phyloP scores from a whole-genome alignment of 345 rosid genomes.

The Citrus mangshanensis region DNA sequence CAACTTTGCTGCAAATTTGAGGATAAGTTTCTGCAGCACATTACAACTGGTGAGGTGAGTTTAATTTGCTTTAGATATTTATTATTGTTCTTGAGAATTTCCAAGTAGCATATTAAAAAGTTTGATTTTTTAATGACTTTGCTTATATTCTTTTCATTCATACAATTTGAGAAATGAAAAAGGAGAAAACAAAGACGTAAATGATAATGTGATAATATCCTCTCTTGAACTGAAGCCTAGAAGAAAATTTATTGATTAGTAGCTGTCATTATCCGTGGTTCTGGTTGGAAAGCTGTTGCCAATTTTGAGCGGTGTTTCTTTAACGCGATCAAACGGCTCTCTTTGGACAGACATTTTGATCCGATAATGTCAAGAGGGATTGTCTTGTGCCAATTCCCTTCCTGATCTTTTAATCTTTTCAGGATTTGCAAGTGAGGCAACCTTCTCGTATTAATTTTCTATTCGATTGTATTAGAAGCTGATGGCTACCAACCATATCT shows the following conservation, averaged over 20 bases:
- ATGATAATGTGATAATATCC: neutral
- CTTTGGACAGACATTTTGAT: too few relatives aligned
- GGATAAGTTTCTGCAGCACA: too few relatives aligned
- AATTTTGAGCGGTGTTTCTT: too few relatives aligned
- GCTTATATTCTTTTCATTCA: neutral
- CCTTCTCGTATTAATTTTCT: neutral
- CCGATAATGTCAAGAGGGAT: constrained; percentile 27
- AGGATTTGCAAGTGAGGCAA: too few relatives aligned
- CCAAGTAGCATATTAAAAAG: neutral
- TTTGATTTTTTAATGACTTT: neutral
- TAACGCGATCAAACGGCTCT: too few relatives aligned
- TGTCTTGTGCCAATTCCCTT: neutral
- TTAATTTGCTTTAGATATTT: neutral
- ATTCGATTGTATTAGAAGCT: too few relatives aligned
- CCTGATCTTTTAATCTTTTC: too few relatives aligned
- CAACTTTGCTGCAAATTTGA: too few relatives aligned
- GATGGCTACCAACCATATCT: constrained; percentile 53
- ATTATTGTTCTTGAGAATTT: neutral
- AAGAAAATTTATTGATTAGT: too few relatives aligned
- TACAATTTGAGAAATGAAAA: neutral
- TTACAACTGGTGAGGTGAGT: constrained; percentile 74
- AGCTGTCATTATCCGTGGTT: too few relatives aligned
- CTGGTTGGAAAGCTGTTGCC: too few relatives aligned
- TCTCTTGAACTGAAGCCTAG: neutral
- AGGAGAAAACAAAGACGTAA: neutral